phyloP scores from a whole-genome alignment of 2,329 filamentous ascomycete genomes.

The Thelonectria blattea region DNA sequence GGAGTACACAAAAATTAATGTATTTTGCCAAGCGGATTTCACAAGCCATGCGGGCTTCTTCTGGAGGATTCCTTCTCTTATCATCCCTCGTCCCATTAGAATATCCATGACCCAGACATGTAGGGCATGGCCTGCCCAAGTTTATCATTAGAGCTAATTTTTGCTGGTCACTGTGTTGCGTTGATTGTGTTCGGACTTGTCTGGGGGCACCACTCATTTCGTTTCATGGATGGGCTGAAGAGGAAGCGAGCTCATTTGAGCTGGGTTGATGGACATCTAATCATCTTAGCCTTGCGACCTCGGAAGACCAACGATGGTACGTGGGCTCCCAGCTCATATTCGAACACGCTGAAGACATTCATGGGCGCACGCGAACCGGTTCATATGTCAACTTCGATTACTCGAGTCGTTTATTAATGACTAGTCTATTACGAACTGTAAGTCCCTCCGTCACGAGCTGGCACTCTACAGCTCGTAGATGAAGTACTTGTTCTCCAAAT shows the following conservation, averaged over 20 bases:
- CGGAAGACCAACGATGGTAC: no score
- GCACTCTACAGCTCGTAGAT: conserved; percentile 19
- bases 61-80: conserved; percentile 5
- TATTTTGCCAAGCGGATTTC: conserved; percentile 4
- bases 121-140: conserved; percentile 3
- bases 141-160: not conserved
- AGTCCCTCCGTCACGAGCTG: no score
- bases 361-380: no score
- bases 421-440: not conserved
- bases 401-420: no score
- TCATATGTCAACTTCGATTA: no score
- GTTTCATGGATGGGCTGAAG: no score
- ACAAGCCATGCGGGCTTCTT: conserved; percentile 4
- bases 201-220: not conserved
- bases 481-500: conserved; percentile 32
- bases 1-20: conserved; percentile 20
- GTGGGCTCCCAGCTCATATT: no score
- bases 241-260: no score
- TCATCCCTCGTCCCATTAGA: not conserved
- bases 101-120: conserved; percentile 20
- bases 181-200: not conserved
- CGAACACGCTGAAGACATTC: no score
- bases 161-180: not conserved
- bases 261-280: no score
- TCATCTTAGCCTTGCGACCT: no score